Conservation (phyloP, 2,329 filamentous ascomycete species). For the Dactylellina leptospora region DNA sequence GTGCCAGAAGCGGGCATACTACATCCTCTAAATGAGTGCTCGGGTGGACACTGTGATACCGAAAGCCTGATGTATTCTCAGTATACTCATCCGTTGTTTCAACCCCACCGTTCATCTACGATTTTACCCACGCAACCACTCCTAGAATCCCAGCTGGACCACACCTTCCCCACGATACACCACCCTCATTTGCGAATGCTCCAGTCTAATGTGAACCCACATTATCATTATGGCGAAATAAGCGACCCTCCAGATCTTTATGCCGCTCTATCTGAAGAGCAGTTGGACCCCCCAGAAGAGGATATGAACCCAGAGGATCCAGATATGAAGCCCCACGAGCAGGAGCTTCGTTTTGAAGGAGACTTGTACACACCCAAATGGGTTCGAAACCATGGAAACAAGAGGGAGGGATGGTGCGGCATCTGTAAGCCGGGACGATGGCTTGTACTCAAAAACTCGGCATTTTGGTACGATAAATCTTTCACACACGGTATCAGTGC, state of each 20-base stretch:
- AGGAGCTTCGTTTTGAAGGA: slow-evolving; percentile 79
- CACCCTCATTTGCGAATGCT: slow-evolving; percentile 70
- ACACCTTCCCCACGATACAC: slow-evolving; percentile 67
- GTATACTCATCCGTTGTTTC: slow-evolving; percentile 24
- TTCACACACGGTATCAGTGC: slow-evolving; percentile 88
- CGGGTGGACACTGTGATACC: slow-evolving; percentile 28
- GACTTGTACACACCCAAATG: slow-evolving; percentile 84
- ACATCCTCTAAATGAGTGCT: slow-evolving; percentile 63
- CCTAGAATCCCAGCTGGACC: slow-evolving; percentile 42
- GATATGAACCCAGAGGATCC: slow-evolving; percentile 83
- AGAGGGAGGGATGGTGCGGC: slow-evolving; percentile 88
- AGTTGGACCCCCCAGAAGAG: slow-evolving; percentile 76
- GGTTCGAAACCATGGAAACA: slow-evolving; percentile 86
- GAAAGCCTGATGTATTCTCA: slow-evolving; percentile 35
- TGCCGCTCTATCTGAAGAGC: slow-evolving; percentile 76
- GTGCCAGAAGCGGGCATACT: slow-evolving; percentile 67
- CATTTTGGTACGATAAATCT: slow-evolving; percentile 92
- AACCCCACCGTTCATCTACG: slow-evolving; percentile 18
- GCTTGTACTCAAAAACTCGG: slow-evolving; percentile 88
- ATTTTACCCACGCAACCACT: slow-evolving; percentile 30
- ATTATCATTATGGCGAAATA: slow-evolving; percentile 77
- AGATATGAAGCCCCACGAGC: slow-evolving; percentile 78
- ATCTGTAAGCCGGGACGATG: slow-evolving; percentile 86
- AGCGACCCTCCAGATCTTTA: slow-evolving; percentile 81
- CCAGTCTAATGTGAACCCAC: slow-evolving; percentile 76